Evolutionary conservation across 805 yeast species (phyloP), one percentile per base, ranked within the genome.

Genomic region (Metschnikowia proteae): DNA sequence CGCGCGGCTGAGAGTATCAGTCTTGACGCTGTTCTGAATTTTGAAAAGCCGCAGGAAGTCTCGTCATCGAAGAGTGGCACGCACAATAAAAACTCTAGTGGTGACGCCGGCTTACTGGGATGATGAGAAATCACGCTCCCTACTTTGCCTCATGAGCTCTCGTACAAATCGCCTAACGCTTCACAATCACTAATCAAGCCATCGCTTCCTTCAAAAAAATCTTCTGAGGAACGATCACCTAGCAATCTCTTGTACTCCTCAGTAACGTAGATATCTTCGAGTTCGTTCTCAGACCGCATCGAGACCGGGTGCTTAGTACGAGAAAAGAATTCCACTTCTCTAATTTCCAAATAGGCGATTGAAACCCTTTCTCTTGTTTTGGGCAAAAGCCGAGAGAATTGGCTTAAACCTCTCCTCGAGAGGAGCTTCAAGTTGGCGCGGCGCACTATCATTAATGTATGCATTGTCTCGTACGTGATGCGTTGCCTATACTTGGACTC

Each of bases 401-500:
- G 31, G 33, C 22, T 30, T 31, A 11, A 9, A 28, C 8, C 27
- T 11, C 36, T 26, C 13, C 23, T 33, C 13, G 39, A 45, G n/a
- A 59, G 49, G 48, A 67, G 70, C 37, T 55, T 53, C 23, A 66
- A 60, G 23, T 57, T 55, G 6, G 71, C 71, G n/a, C 57, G 34
- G 3, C 55, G 60, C 23, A 74, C 49, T 5, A 60, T 37, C 17
- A 74, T 55, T 22, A 65, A 51, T 29, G 60, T 53, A 34, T 68
- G 60, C 25, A 49, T 39, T 0, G 73, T 65, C 30, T 60, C 49
- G 44, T 54, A 64, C 0, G 79, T 72, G 33, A 74, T 59, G 25
- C 76, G 53, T 40, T 65, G 66, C 17, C 62, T 54, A 47, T 69
- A 57, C 17, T 46, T 48, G 30, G 54, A 52, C 51, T 74, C 78